Conservation (phyloP, 768 basidiomycete genomes). For the Mycena kentingensis region DNA sequence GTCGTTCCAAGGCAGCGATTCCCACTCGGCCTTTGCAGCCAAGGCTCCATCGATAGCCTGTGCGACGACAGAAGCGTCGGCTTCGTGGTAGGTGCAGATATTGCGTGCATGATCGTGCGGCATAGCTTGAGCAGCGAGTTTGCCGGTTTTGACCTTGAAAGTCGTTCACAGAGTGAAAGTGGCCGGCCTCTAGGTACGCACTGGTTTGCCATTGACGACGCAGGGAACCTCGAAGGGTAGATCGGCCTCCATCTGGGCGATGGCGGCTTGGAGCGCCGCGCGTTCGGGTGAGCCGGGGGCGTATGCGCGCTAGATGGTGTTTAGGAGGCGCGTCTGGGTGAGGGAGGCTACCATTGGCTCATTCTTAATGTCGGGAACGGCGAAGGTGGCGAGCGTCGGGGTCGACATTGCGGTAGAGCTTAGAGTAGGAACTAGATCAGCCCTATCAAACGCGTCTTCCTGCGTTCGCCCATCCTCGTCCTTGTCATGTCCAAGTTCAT, state of each 20-base stretch:
- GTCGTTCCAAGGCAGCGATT: conserved; percentile 93
- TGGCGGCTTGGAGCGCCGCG: conserved; percentile 64
- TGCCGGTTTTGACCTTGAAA: conserved; percentile 76
- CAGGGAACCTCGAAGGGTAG: conserved; percentile 93
- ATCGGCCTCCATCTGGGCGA: conserved; percentile 78
- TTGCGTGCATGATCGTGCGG: conserved; percentile 84
- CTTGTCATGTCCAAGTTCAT: conserved; percentile 9
- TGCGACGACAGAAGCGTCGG: conserved; percentile 72
- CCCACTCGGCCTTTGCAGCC: conserved; percentile 87
- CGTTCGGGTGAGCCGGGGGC: conserved; percentile 80
- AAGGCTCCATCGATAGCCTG: conserved; percentile 87
- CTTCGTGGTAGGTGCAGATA: conserved; percentile 87
- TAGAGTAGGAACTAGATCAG: not conserved
- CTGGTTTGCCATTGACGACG: conserved; percentile 86
- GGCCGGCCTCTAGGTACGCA: conserved; percentile 36
- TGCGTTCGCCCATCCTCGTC: not conserved
- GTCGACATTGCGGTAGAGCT: conserved; percentile 52
- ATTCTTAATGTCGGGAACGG: conserved; percentile 84
- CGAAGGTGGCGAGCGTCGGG: conserved; percentile 83
- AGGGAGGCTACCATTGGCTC: conserved; percentile 79
- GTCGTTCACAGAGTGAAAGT: conserved; percentile 1
- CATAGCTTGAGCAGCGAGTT: conserved; percentile 74
- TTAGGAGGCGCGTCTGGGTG: not conserved
- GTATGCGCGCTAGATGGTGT: conserved; percentile 62
- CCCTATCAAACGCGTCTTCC: conserved; percentile 2